Percentiles rank a stretch among this genome's conserved stretches.
These are phyloP conservation scores for Eimeria falciformis DNA, from an alignment of 169 alveolate genomes.

Conservation along the genomic window DNA sequence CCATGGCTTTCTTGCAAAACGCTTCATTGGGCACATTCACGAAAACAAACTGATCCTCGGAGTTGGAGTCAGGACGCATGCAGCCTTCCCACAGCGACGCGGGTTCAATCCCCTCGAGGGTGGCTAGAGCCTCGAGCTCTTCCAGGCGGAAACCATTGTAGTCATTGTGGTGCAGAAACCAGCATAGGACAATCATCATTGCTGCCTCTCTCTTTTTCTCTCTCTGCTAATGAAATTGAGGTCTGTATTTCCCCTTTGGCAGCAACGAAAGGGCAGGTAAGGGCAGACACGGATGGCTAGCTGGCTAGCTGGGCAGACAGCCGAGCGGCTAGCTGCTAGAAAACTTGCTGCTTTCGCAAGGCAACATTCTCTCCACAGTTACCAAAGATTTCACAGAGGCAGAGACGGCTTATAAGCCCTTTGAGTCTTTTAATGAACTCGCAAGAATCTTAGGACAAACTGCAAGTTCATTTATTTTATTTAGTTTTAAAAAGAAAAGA, in stretches of 20 bases:
- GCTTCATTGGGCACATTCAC: conserved; percentile 61
- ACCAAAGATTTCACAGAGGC: no score
- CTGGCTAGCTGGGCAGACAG: no score
- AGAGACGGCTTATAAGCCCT: no score
- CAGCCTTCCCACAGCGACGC: conserved; percentile 55
- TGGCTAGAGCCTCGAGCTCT: conserved; percentile 79
- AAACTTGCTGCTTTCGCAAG: no score
- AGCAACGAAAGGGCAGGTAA: not conserved
- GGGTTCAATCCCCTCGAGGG: conserved; percentile 21
- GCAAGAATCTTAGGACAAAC: no score
- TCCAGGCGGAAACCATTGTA: conserved; percentile 75
- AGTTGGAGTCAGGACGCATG: not conserved
- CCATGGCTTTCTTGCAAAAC: conserved; percentile 19
- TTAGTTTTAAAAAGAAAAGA: not conserved
- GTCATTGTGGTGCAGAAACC: conserved; percentile 75
- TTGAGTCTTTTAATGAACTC: no score
- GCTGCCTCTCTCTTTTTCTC: no score
- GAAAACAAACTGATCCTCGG: conserved; percentile 45
- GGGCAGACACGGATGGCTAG: not conserved
- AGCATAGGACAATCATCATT: conserved; percentile 65
- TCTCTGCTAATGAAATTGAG: no score
- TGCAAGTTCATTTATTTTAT: not conserved
- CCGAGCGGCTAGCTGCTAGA: no score
- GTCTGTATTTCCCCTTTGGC: no score
- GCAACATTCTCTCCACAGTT: no score